Percentiles rank a stretch among this genome's conserved stretches.
phyloP scores from a whole-genome alignment of 2,329 filamentous ascomycete genomes.

The Pseudogymnoascus sp. region DNA sequence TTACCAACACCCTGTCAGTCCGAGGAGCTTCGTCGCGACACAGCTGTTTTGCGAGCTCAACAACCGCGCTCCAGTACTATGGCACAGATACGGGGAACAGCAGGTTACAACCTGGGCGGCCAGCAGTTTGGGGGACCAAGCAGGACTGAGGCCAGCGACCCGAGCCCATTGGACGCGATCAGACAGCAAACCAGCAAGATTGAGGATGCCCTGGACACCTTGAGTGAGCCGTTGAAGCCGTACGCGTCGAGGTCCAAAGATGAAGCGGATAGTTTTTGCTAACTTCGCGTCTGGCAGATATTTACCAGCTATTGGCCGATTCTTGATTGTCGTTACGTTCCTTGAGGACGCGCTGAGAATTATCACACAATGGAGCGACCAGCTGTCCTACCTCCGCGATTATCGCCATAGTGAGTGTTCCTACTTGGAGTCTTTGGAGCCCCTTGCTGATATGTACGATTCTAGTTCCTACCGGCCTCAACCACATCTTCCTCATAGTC shows the following conservation, averaged over 20 bases:
- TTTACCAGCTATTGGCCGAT: constrained; percentile 89
- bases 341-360: constrained; percentile 94
- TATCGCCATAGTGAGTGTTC: constrained; percentile 77
- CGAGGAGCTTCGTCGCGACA: constrained; percentile 2
- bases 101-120: constrained; percentile 32
- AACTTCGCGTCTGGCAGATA: constrained; percentile 50
- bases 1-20: neutral
- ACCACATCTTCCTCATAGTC: constrained; percentile 82
- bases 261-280: constrained; percentile 13
- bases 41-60: neutral
- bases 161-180: constrained; percentile 65
- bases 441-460: constrained; percentile 14
- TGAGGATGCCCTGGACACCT: constrained; percentile 80
- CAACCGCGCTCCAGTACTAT: constrained; percentile 28
- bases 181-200: constrained; percentile 96
- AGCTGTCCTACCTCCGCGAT: constrained; percentile 85
- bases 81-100: constrained; percentile 52
- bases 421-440: neutral
- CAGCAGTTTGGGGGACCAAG: constrained; percentile 28
- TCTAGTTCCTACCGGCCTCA: constrained; percentile 77
- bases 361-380: constrained; percentile 94
- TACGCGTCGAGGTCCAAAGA: constrained; percentile 43
- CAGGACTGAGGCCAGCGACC: constrained; percentile 28
- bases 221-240: constrained; percentile 91
- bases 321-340: constrained; percentile 97